Evolutionary conservation across 345 rosid genomes (phyloP).

Genomic region (Toxicodendron radicans): DNA sequence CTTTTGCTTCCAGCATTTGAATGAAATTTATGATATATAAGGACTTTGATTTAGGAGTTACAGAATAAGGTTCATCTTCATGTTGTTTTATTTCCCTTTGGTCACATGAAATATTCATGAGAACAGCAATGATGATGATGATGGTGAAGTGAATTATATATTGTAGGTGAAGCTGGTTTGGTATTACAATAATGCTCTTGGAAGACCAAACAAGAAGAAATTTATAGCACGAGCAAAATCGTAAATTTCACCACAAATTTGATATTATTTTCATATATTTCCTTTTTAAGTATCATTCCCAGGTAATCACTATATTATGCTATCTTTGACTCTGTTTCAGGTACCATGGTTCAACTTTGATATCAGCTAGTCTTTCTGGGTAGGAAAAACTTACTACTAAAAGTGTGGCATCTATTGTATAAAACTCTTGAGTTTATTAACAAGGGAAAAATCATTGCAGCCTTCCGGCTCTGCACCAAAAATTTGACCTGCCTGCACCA

Average conservation of each 20-base stretch:
- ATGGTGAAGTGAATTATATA: constrained; percentile 15
- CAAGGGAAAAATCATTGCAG: constrained; percentile 35
- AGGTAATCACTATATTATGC: constrained; percentile 9
- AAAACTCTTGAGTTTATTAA: constrained; percentile 10
- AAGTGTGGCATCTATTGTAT: constrained; percentile 8
- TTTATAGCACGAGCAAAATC: constrained; percentile 74
- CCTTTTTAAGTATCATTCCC: constrained; percentile 2
- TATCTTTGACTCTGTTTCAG: constrained; percentile 37
- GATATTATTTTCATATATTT: neutral
- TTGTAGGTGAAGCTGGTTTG: constrained; percentile 86
- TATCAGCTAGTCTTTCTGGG: constrained; percentile 99
- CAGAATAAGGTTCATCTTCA: neutral
- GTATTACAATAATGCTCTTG: constrained; percentile 89
- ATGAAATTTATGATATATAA: neutral
- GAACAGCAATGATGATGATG: neutral
- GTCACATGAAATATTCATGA: neutral
- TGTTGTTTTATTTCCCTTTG: neutral
- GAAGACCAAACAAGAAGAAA: constrained; percentile 81
- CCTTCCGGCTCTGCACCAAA: constrained; percentile 84
- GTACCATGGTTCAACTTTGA: constrained; percentile 91
- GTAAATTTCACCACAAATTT: constrained; percentile 33
- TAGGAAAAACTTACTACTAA: constrained; percentile 23
- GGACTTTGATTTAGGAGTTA: neutral
- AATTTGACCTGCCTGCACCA: constrained; percentile 95
- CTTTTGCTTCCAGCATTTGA: neutral